These are phyloP conservation scores for Penicillium sp. DNA, from an alignment of 2,329 filamentous ascomycete species.

Conservation along the genomic window DNA sequence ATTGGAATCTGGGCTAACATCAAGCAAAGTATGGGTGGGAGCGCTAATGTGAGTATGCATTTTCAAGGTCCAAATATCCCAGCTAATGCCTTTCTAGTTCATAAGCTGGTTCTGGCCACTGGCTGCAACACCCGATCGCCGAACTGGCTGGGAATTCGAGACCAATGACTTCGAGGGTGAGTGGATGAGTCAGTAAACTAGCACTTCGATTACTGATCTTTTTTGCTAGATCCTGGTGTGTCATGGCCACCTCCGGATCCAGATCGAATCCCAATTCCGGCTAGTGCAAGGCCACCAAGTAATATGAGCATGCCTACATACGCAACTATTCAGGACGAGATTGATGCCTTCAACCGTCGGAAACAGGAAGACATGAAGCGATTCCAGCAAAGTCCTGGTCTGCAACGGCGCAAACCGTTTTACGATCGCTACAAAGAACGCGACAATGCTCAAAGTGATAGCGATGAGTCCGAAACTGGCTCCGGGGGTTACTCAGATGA, in stretches of 20 bases:
- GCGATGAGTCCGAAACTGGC: slow-evolving; percentile 19
- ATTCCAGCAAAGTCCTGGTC: slow-evolving; percentile 36
- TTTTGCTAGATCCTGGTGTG: slow-evolving; percentile 32
- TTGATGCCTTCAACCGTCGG: slow-evolving; percentile 55
- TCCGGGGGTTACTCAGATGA: slow-evolving; percentile 33
- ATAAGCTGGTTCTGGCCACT: slow-evolving; percentile 64
- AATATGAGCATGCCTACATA: slow-evolving; percentile 27
- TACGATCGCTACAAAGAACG: slow-evolving; percentile 38
- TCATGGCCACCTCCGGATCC: slow-evolving; percentile 53
- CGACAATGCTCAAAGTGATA: slow-evolving; percentile 7
- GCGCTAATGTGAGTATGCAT: slow-evolving; percentile 42
- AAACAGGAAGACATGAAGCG: slow-evolving; percentile 54
- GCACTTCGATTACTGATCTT: slow-evolving; percentile 1
- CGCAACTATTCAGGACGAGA: slow-evolving; percentile 42
- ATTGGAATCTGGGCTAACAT: slow-evolving; percentile 63
- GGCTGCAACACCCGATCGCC: slow-evolving; percentile 49
- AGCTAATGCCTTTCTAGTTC: slow-evolving; percentile 31
- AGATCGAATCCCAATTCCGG: slow-evolving; percentile 47
- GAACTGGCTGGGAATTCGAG: slow-evolving; percentile 53
- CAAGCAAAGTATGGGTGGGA: slow-evolving; percentile 59
- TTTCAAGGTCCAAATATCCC: background rate
- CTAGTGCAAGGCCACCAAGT: slow-evolving; percentile 23
- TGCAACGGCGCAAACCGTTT: slow-evolving; percentile 44
- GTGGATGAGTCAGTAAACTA: background rate
- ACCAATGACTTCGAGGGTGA: slow-evolving; percentile 62